A percentile compares a stretch with the other conserved stretches of the same genome.
Conservation (phyloP, 257 asterid species). For the Jacaranda copaia region DNA sequence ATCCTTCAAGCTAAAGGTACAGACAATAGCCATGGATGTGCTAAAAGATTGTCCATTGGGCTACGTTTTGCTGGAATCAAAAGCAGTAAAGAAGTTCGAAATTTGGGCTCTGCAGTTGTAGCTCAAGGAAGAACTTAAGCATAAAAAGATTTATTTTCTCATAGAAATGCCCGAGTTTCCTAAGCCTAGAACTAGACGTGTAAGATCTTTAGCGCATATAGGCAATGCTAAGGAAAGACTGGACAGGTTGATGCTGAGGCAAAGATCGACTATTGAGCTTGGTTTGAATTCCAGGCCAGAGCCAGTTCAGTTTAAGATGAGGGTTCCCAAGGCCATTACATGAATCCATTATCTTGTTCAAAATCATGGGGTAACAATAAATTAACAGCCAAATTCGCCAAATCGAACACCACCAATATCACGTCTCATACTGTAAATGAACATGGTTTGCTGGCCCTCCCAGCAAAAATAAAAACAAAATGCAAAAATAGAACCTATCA, state of each 20-base stretch:
- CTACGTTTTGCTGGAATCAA: conserved; percentile 62
- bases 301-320: too few species aligned
- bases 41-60: conserved; percentile 54
- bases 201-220: conserved; percentile 43
- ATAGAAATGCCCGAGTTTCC: conserved; percentile 76
- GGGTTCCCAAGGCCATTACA: too few species aligned
- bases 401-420: too few species aligned
- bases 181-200: conserved; percentile 38
- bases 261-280: conserved; percentile 31
- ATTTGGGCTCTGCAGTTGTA: conserved; percentile 63
- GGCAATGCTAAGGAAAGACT: conserved; percentile 58
- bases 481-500: too few species aligned
- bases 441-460: too few species aligned
- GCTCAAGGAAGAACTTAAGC: conserved; percentile 57
- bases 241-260: conserved; percentile 53
- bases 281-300: conserved; percentile 12
- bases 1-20: conserved; percentile 58
- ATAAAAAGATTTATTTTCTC: conserved; percentile 66
- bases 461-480: too few species aligned
- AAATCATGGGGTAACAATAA: too few species aligned
- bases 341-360: too few species aligned
- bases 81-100: conserved; percentile 55
- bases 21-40: conserved; percentile 61
- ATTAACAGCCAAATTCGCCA: too few species aligned
- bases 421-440: too few species aligned